phyloP scores from a whole-genome alignment of 257 asterid species.

The Plantago elongata region DNA sequence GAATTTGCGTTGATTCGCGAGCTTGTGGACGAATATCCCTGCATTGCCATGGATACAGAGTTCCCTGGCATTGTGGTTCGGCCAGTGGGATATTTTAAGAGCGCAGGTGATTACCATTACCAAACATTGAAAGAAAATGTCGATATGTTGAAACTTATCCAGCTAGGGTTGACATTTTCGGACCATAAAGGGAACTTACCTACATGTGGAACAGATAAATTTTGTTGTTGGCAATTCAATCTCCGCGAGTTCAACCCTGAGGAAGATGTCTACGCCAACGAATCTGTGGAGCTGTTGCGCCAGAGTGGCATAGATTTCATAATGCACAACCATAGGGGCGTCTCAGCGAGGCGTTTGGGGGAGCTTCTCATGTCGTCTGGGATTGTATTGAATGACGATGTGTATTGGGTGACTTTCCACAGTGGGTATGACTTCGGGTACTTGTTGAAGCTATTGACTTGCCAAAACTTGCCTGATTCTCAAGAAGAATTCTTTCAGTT shows the following conservation, averaged over 20 bases:
- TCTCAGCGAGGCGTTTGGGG: conserved; percentile 52
- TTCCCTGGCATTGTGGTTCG: conserved; percentile 62
- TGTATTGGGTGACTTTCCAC: conserved; percentile 72
- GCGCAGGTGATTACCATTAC: conserved; percentile 51
- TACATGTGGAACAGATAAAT: conserved; percentile 54
- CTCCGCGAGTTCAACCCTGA: conserved; percentile 62
- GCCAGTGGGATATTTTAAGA: conserved; percentile 57
- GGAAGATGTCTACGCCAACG: conserved; percentile 60
- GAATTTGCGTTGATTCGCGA: conserved; percentile 58
- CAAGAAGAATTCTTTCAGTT: conserved; percentile 44
- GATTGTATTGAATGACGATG: conserved; percentile 55
- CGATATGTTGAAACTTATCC: conserved; percentile 65
- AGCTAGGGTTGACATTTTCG: conserved; percentile 60
- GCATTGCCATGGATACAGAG: conserved; percentile 80
- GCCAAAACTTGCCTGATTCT: conserved; percentile 60
- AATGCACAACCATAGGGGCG: conserved; percentile 47
- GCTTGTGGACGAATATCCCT: conserved; percentile 60
- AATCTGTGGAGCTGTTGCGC: conserved; percentile 55
- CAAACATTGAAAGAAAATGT: conserved; percentile 64
- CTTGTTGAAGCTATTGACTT: conserved; percentile 62
- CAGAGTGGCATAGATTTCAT: conserved; percentile 65
- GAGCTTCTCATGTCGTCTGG: conserved; percentile 81
- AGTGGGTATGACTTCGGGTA: conserved; percentile 77
- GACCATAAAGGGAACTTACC: conserved; percentile 75
- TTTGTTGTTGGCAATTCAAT: conserved; percentile 70